Percentiles rank a stretch among this genome's conserved stretches.
These are phyloP conservation scores for Heterobasidion irregulare DNA, from an alignment of 1,284 basidiomycete genomes.

Conservation along the genomic window DNA sequence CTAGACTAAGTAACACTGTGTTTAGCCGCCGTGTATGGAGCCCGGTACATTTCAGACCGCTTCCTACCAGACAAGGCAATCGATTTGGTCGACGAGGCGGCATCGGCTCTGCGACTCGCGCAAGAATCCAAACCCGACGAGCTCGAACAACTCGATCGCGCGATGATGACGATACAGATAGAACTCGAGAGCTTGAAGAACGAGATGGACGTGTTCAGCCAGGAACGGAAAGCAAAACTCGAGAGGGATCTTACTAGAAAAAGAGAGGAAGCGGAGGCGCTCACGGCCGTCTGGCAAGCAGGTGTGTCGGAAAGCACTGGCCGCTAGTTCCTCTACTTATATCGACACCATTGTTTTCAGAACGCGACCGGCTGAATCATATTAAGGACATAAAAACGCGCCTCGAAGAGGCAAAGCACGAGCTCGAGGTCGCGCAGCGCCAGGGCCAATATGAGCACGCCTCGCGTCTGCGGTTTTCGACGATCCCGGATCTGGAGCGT, in stretches of 20 bases:
- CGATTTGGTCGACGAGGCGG: conserved; percentile 87
- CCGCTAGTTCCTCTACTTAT: background rate
- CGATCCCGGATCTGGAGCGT: conserved; percentile 75
- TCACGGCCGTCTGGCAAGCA: conserved; percentile 69
- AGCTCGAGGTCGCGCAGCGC: conserved; percentile 84
- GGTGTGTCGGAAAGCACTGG: conserved; percentile 28
- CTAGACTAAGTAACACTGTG: background rate
- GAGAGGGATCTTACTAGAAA: conserved; percentile 55
- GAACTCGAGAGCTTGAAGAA: conserved; percentile 88
- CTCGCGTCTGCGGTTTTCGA: conserved; percentile 73
- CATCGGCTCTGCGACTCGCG: conserved; percentile 79
- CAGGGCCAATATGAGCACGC: conserved; percentile 80
- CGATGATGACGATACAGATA: conserved; percentile 84
- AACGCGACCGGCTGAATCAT: conserved; percentile 67
- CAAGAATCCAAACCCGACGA: conserved; percentile 89
- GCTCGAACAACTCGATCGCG: conserved; percentile 76
- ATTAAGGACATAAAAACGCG: conserved; percentile 75
- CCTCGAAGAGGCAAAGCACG: conserved; percentile 80
- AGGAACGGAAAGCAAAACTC: conserved; percentile 62
- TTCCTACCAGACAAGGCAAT: conserved; percentile 89
- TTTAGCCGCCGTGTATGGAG: conserved; percentile 71
- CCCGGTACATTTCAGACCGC: conserved; percentile 81
- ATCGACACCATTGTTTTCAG: conserved; percentile 25
- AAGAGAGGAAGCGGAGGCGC: conserved; percentile 49
- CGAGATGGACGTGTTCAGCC: conserved; percentile 78